Evolutionary conservation across 2,329 filamentous ascomycete genomes (phyloP).

Genomic region (Keithomyces neogunnii): DNA sequence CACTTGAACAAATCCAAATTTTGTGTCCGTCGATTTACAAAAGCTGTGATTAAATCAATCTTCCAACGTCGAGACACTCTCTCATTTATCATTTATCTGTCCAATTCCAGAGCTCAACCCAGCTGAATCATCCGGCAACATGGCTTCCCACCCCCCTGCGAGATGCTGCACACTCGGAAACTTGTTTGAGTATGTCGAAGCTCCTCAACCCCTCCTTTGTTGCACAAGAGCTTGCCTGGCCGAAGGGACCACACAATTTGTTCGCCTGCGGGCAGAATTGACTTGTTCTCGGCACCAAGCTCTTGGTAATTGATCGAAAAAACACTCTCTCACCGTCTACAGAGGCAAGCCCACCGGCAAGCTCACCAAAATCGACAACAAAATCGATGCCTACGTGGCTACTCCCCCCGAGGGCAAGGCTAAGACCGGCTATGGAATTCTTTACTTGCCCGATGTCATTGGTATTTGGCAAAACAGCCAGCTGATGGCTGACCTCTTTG

Average conservation of each 20-base stretch:
- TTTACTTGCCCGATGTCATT: slow-evolving; percentile 29
- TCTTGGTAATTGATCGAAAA: background rate
- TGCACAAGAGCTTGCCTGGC: background rate
- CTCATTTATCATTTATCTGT: too few relatives aligned
- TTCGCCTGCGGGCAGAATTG: too few relatives aligned
- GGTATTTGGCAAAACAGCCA: slow-evolving; percentile 31
- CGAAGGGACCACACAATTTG: too few relatives aligned
- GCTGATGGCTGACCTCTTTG: slow-evolving; percentile 32
- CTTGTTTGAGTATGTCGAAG: slow-evolving; percentile 40
- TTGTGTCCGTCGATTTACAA: too few relatives aligned
- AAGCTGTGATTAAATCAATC: too few relatives aligned
- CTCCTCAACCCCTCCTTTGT: background rate
- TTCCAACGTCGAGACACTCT: too few relatives aligned
- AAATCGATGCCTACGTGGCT: slow-evolving; percentile 43
- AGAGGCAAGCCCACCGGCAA: slow-evolving; percentile 42
- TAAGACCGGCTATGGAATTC: slow-evolving; percentile 20
- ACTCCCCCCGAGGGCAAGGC: slow-evolving; percentile 25
- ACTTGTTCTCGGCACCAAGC: too few relatives aligned
- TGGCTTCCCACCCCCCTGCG: slow-evolving; percentile 46
- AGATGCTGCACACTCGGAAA: slow-evolving; percentile 44
- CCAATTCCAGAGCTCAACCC: too few relatives aligned
- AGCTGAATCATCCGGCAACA: background rate
- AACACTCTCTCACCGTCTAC: background rate
- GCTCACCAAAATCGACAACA: slow-evolving; percentile 31
- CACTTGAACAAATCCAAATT: too few relatives aligned